Base-by-base conservation (phyloP, 2,329 filamentous ascomycete species). In the Sarocladiaceae sp. region DNA sequence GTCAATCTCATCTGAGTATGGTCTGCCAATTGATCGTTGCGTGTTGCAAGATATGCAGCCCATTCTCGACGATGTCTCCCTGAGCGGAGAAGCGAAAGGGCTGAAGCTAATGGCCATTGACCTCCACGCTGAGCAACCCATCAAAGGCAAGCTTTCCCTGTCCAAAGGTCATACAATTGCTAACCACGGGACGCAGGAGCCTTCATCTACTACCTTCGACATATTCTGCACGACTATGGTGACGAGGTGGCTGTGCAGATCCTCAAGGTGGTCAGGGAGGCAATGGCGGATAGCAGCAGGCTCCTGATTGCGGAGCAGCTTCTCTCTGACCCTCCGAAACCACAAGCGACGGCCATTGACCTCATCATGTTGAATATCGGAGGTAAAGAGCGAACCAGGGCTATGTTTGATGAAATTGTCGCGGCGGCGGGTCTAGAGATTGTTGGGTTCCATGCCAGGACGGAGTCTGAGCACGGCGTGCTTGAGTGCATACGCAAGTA, bases 221-320 rank as follows among this genome's bases (percentile, higher is more conserved):
- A 60, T 6, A 61, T 59, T 33, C 56, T 68, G 1, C 65, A 68
- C 46, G 60, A 67, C 45, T 67, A 64, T 46, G 49, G 56, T 18
- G 62, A 66, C 43, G 52, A 56, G 2, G 55, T 56, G 12, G 57
- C 53, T 20, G 54, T 58, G 1, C 42, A 51, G 18, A 65, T 66
- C 1, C 51, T 67, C 5, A 43, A 51, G 33, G 55, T 53, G 31
- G 52, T 63, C 6, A 45, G 47, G 7, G 44, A 52, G 7, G 55
- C 57, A 35, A 60, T 61, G 58, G 56, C 53, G 9, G 21, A 44
- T 0, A 60, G 65, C 42, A 64, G 60, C 49, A 55, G 52, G 18
- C 49, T 65, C 1, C 53, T 65, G 7, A 56, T 66, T 15, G 52
- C 59, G 11, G 63, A 64, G 47, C 51, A 58, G 33, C 49, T 65